Conservation (phyloP, 345 rosid genomes). For the Nasturtium officinale region DNA sequence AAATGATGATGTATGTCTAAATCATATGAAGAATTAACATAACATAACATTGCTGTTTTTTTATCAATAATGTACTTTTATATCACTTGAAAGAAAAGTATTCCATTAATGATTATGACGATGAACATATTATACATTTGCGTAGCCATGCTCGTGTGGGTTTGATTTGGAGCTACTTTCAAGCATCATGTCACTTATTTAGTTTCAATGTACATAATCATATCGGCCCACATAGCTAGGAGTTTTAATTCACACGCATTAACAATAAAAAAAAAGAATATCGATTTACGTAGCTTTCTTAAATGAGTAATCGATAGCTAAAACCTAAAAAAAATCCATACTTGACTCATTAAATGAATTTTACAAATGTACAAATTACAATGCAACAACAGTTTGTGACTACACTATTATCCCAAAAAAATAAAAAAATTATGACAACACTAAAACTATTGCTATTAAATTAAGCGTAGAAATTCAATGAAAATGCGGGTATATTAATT, state of each 20-base stretch:
- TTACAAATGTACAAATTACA: neutral
- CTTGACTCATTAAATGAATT: neutral
- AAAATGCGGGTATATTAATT: neutral
- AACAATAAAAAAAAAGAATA: neutral
- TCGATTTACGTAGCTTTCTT: slow-evolving; percentile 4
- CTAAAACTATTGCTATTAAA: neutral
- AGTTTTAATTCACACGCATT: slow-evolving; percentile 26
- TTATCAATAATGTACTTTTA: slow-evolving; percentile 14
- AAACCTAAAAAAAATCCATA: neutral
- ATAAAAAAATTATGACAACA: neutral
- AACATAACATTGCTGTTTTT: neutral
- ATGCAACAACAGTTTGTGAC: slow-evolving; percentile 3
- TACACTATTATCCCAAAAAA: neutral
- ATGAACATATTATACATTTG: slow-evolving; percentile 8
- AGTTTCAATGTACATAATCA: slow-evolving; percentile 27
- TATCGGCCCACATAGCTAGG: neutral
- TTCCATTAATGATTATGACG: slow-evolving; percentile 27
- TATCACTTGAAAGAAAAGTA: slow-evolving; percentile 36
- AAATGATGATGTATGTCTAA: neutral
- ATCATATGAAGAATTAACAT: neutral
- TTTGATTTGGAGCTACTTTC: slow-evolving; percentile 37
- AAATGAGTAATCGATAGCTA: neutral
- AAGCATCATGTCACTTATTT: slow-evolving; percentile 24
- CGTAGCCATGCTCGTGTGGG: slow-evolving; percentile 35
- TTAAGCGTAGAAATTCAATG: neutral